Evolutionary conservation across 1,139 yeast genomes (phyloP).

Genomic region (Debaryomyces singareniensis): DNA sequence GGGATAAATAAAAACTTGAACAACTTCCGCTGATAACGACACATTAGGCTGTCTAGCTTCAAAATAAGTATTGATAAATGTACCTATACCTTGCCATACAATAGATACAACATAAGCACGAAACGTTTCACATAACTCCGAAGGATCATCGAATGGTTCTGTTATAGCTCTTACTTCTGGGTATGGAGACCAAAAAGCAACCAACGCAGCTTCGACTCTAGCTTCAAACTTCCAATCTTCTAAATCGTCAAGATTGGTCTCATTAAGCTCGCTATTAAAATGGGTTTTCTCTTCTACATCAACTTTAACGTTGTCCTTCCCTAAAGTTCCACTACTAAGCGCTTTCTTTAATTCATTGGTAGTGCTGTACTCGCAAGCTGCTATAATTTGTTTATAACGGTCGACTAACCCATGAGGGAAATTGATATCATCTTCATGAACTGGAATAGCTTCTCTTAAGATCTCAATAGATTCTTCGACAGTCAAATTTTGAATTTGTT

Average conservation of each 20-base stretch:
- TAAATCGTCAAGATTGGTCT: background rate
- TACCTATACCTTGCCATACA: constrained; percentile 46
- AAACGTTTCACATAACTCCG: constrained; percentile 46
- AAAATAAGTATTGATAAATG: constrained; percentile 55
- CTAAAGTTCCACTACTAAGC: background rate
- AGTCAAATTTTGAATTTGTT: constrained; percentile 28
- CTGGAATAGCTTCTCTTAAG: constrained; percentile 28
- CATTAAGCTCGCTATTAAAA: too few relatives aligned
- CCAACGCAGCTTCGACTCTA: constrained; percentile 40
- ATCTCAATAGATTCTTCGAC: constrained; percentile 36
- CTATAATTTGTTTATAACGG: too few relatives aligned
- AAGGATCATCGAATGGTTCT: constrained; percentile 47
- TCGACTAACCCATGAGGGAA: too few relatives aligned
- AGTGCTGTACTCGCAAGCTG: too few relatives aligned
- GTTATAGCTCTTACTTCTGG: constrained; percentile 60
- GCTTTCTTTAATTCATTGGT: too few relatives aligned
- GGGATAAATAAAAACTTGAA: constrained; percentile 21
- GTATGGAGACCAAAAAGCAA: constrained; percentile 54
- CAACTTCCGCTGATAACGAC: constrained; percentile 19
- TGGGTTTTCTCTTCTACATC: background rate
- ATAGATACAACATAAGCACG: constrained; percentile 50
- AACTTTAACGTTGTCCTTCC: background rate
- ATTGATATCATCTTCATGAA: constrained; percentile 45
- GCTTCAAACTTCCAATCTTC: constrained; percentile 23
- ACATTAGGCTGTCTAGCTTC: constrained; percentile 49